phyloP scores from a whole-genome alignment of 352 stramenopile species.

The Aphanomyces stellatus region DNA sequence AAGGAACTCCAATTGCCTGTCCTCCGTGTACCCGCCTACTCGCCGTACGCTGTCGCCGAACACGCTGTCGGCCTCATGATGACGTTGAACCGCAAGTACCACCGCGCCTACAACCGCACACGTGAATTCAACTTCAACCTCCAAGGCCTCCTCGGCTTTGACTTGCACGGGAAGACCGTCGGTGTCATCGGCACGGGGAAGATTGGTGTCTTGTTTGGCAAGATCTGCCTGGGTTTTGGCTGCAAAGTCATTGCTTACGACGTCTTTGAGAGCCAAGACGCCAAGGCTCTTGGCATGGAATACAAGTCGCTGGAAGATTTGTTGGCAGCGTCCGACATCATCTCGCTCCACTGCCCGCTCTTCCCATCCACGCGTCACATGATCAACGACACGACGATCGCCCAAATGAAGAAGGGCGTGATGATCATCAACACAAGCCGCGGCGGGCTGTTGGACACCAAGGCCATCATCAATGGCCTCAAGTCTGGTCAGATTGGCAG shows the following conservation, averaged over 20 bases:
- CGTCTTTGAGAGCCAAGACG: constrained; percentile 43
- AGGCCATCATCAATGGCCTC: constrained; percentile 66
- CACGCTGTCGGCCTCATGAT: constrained; percentile 68
- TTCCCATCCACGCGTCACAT: constrained; percentile 74
- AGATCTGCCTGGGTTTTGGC: constrained; percentile 35
- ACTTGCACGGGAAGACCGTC: constrained; percentile 62
- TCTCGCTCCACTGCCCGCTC: constrained; percentile 82
- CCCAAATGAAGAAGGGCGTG: constrained; percentile 81
- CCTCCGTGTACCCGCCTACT: constrained; percentile 64
- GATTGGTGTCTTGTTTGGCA: constrained; percentile 32
- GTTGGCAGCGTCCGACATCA: constrained; percentile 66
- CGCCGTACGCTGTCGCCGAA: constrained; percentile 70
- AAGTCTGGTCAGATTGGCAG: constrained; percentile 67
- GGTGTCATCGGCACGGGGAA: constrained; percentile 54
- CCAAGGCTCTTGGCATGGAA: constrained; percentile 33
- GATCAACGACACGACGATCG: constrained; percentile 72
- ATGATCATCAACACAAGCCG: constrained; percentile 89
- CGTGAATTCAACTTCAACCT: constrained; percentile 71
- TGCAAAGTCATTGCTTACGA: constrained; percentile 61
- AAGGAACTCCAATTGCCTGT: constrained; percentile 54
- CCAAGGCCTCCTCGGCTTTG: constrained; percentile 38
- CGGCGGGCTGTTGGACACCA: constrained; percentile 82
- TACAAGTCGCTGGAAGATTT: constrained; percentile 59
- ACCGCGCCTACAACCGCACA: constrained; percentile 65
- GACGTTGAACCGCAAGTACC: constrained; percentile 74